A percentile compares a stretch with the other conserved stretches of the same genome.
These are phyloP conservation scores for Lithohypha guttulata DNA, from an alignment of 2,329 filamentous ascomycete species.

Conservation along the genomic window DNA sequence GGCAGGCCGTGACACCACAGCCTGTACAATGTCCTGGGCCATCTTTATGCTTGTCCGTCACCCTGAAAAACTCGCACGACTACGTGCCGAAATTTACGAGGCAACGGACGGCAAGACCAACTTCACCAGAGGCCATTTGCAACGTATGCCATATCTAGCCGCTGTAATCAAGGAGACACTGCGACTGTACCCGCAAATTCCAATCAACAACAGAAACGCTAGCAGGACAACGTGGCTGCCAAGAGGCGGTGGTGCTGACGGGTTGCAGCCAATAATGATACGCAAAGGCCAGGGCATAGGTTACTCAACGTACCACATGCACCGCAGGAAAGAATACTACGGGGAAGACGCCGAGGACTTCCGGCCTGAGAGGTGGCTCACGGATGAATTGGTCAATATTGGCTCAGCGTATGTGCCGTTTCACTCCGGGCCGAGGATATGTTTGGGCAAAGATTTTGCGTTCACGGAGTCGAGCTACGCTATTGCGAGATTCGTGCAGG, in stretches of 20 bases:
- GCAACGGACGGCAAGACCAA: slow-evolving; percentile 41
- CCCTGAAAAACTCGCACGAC: slow-evolving; percentile 53
- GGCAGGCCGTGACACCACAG: slow-evolving; percentile 74
- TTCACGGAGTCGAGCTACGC: slow-evolving; percentile 46
- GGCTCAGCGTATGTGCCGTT: slow-evolving; percentile 45
- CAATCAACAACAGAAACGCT: slow-evolving; percentile 64
- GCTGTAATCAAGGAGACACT: slow-evolving; percentile 46
- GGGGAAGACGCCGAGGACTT: slow-evolving; percentile 33
- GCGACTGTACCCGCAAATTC: slow-evolving; percentile 67
- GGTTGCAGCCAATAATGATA: slow-evolving; percentile 34
- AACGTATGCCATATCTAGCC: slow-evolving; percentile 30
- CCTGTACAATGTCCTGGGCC: slow-evolving; percentile 65
- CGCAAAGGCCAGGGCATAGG: slow-evolving; percentile 37
- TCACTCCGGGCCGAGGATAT: slow-evolving; percentile 42
- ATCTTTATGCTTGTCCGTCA: slow-evolving; percentile 62
- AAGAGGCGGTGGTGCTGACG: slow-evolving; percentile 43
- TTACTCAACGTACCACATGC: slow-evolving; percentile 43
- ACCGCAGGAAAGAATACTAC: slow-evolving; percentile 35
- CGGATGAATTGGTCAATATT: slow-evolving; percentile 35
- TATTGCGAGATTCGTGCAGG: slow-evolving; percentile 31
- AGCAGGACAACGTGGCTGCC: slow-evolving; percentile 65
- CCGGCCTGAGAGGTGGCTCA: slow-evolving; percentile 42
- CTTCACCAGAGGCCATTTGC: slow-evolving; percentile 9
- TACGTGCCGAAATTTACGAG: slow-evolving; percentile 59
- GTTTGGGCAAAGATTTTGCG: slow-evolving; percentile 49